A percentile compares a stretch with the other conserved stretches of the same genome.
phyloP scores from a whole-genome alignment of 2,329 filamentous ascomycete genomes.

The Botrytis tulipae region DNA sequence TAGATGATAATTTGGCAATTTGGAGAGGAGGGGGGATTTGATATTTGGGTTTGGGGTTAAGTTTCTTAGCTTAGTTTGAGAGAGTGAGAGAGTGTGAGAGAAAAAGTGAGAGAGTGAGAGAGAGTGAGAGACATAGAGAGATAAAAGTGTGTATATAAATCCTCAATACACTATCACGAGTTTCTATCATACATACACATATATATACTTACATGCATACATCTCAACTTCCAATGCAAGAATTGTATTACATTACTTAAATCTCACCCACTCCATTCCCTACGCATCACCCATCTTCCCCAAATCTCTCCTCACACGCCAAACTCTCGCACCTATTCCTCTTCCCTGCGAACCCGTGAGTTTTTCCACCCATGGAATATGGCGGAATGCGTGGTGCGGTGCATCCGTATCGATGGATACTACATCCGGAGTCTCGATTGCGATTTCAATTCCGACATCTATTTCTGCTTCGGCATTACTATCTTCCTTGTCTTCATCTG shows the following conservation, averaged over 20 bases:
- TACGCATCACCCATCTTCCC: slow-evolving; percentile 41
- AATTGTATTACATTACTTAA: neutral
- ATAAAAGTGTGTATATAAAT: neutral
- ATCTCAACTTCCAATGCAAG: neutral
- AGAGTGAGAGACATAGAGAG: too few relatives aligned
- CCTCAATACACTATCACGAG: neutral
- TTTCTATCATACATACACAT: neutral
- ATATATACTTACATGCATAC: too few relatives aligned
- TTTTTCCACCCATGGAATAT: slow-evolving; percentile 59
- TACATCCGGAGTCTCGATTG: neutral
- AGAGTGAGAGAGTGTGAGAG: too few relatives aligned
- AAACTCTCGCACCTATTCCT: slow-evolving; percentile 58
- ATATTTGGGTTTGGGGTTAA: too few relatives aligned
- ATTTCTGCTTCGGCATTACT: neutral
- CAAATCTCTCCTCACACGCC: slow-evolving; percentile 63
- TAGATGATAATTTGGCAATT: too few relatives aligned
- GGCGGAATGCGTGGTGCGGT: slow-evolving; percentile 30
- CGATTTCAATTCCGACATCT: neutral
- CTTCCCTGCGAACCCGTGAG: slow-evolving; percentile 54
- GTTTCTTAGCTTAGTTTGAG: too few relatives aligned
- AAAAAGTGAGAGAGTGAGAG: too few relatives aligned
- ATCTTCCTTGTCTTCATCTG: neutral
- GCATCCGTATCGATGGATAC: neutral
- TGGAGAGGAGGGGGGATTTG: too few relatives aligned
- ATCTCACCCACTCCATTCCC: neutral